Conservation (phyloP, 176 grass and related monocot species). For the Avena insularis region DNA sequence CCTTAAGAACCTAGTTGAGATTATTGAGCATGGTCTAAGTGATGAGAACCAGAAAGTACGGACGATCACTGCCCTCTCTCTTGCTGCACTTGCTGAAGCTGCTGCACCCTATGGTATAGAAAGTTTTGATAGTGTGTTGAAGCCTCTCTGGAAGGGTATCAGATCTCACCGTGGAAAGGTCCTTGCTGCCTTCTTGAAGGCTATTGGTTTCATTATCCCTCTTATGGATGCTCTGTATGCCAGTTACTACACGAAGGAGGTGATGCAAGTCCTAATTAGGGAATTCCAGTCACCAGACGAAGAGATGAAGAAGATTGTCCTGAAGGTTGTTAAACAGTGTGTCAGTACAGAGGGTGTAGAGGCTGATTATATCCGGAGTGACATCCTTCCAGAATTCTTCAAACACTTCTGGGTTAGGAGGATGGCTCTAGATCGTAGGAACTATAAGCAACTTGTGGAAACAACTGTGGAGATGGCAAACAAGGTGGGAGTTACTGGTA, state of each 20-base stretch:
- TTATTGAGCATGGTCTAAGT: conserved; percentile 90
- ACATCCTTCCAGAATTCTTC: conserved; percentile 93
- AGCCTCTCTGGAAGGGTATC: conserved; percentile 98
- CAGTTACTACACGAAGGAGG: conserved; percentile 98
- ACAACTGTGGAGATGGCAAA: conserved; percentile 98
- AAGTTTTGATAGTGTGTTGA: conserved; percentile 95
- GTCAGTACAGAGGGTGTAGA: conserved; percentile 98
- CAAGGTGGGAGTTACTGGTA: conserved; percentile 95
- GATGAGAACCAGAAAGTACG: conserved; percentile 98
- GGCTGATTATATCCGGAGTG: conserved; percentile 85
- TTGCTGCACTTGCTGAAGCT: conserved; percentile 94
- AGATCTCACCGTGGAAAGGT: conserved; percentile 90
- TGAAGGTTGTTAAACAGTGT: conserved; percentile 98
- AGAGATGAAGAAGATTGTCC: conserved; percentile 99
- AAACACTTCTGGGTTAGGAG: conserved; percentile 92
- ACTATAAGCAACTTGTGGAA: conserved; percentile 98
- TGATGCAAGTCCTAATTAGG: conserved; percentile 90
- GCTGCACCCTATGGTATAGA: conserved; percentile 96
- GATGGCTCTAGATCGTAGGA: conserved; percentile 97
- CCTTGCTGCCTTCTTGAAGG: conserved; percentile 95
- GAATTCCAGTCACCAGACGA: conserved; percentile 99
- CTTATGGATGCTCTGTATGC: conserved; percentile 97
- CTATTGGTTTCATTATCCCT: conserved; percentile 98
- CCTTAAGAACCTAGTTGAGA: conserved; percentile 91
- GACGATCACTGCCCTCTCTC: conserved; percentile 93